Percentiles rank a stretch among this genome's conserved stretches.
phyloP scores from a whole-genome alignment of 306 rosid species.

The Corylus heterophylla region DNA sequence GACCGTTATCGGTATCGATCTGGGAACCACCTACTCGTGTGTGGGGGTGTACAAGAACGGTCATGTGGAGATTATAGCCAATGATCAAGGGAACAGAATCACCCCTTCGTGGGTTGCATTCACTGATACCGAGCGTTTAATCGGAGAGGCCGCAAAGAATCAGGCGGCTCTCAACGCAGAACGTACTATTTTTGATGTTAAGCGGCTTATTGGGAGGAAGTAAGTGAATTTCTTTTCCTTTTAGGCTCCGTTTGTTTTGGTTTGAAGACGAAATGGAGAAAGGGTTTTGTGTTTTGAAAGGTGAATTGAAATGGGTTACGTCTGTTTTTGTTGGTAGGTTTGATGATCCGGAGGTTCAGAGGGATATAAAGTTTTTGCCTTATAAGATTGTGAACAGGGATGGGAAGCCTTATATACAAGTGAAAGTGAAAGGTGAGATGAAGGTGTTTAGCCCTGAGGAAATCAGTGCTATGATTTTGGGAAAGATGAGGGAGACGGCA shows the following conservation, averaged over 20 bases:
- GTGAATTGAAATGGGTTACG: background rate
- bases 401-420: constrained; percentile 57
- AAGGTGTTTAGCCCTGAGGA: constrained; percentile 64
- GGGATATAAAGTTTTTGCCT: constrained; percentile 50
- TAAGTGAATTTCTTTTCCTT: background rate
- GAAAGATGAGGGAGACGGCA: constrained; percentile 59
- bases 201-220: constrained; percentile 64
- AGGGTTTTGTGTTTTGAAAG: background rate
- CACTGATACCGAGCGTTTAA: constrained; percentile 50
- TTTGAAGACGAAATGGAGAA: background rate
- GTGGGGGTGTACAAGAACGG: constrained; percentile 59
- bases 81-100: constrained; percentile 63
- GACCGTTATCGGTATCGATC: constrained; percentile 59
- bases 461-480: constrained; percentile 54
- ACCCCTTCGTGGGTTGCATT: constrained; percentile 64
- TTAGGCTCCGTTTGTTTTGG: too few species aligned
- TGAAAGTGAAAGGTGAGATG: constrained; percentile 53
- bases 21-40: constrained; percentile 55
- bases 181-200: constrained; percentile 50
- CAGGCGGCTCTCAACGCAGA: constrained; percentile 55
- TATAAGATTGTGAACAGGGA: constrained; percentile 53
- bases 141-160: constrained; percentile 66
- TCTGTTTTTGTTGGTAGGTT: constrained; percentile 31
- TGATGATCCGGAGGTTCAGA: constrained; percentile 56
- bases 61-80: constrained; percentile 53